Conservation (phyloP, 805 yeast species). For the Kuraishia ogatae region DNA sequence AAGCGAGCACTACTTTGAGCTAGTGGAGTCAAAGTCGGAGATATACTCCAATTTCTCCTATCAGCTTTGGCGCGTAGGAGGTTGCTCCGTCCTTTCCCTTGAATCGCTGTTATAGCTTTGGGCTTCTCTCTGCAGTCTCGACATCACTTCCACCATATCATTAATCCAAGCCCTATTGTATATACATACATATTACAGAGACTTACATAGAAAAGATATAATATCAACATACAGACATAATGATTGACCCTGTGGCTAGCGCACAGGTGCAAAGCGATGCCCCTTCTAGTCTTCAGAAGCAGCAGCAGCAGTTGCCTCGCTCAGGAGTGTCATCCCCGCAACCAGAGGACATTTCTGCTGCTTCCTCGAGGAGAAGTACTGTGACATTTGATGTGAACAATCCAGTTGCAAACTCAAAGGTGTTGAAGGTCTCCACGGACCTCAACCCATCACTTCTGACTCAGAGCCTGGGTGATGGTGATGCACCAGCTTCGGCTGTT, state of each 20-base stretch:
- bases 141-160: too few relatives aligned
- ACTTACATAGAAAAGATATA: neutral
- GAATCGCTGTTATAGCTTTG: neutral
- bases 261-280: neutral
- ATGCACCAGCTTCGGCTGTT: neutral
- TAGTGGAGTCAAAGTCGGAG: neutral
- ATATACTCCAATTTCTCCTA: neutral
- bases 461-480: neutral
- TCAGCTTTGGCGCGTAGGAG: neutral
- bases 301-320: neutral
- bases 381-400: constrained; percentile 1
- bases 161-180: too few relatives aligned
- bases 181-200: neutral
- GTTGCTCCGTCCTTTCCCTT: neutral
- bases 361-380: neutral
- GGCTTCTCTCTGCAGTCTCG: neutral
- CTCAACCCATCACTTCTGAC: neutral
- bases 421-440: neutral
- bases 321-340: neutral
- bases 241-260: neutral
- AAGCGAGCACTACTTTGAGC: neutral
- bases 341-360: neutral
- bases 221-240: neutral
- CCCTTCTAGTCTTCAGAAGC: neutral
- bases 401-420: neutral